Evolutionary conservation across 1,139 yeast species (phyloP).

Genomic region (Keqinozyma sinolaborantium): DNA sequence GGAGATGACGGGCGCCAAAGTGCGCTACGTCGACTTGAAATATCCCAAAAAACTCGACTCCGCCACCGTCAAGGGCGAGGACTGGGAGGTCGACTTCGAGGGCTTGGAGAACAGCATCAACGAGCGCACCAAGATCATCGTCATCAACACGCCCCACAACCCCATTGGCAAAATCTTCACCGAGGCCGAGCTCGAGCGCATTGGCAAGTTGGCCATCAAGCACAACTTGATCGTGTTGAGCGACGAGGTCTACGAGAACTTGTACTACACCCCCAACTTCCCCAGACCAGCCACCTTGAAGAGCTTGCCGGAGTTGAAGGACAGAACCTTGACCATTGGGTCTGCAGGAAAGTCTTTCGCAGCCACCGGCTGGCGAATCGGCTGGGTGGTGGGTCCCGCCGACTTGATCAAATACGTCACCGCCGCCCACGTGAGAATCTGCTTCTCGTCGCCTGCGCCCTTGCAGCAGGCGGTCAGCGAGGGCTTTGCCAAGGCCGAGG

Average conservation of each 20-base stretch:
- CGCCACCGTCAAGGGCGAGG: constrained; percentile 71
- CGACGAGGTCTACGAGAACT: constrained; percentile 93
- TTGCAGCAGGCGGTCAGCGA: constrained; percentile 87
- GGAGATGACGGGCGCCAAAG: constrained; percentile 89
- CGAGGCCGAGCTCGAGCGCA: constrained; percentile 62
- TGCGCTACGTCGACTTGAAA: constrained; percentile 77
- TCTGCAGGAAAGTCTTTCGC: constrained; percentile 97
- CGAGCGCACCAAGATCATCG: constrained; percentile 76
- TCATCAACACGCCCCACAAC: constrained; percentile 91
- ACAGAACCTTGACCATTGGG: constrained; percentile 84
- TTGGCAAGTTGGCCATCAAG: constrained; percentile 81
- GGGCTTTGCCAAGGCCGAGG: constrained; percentile 62
- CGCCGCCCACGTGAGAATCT: constrained; percentile 90
- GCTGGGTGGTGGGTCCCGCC: constrained; percentile 90
- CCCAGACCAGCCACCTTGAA: constrained; percentile 81
- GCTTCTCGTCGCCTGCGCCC: constrained; percentile 90
- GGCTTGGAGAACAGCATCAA: constrained; percentile 69
- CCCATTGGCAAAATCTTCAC: constrained; percentile 91
- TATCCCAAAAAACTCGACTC: constrained; percentile 73
- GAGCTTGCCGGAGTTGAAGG: constrained; percentile 65
- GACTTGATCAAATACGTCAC: constrained; percentile 76
- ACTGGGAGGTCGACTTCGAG: constrained; percentile 83
- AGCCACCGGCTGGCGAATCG: constrained; percentile 98
- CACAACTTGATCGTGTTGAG: constrained; percentile 78
- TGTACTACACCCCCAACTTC: constrained; percentile 65